Percentiles rank a stretch among this genome's conserved stretches.
phyloP scores from a whole-genome alignment of 2,329 filamentous ascomycete species.

The Venturia oleaginea region DNA sequence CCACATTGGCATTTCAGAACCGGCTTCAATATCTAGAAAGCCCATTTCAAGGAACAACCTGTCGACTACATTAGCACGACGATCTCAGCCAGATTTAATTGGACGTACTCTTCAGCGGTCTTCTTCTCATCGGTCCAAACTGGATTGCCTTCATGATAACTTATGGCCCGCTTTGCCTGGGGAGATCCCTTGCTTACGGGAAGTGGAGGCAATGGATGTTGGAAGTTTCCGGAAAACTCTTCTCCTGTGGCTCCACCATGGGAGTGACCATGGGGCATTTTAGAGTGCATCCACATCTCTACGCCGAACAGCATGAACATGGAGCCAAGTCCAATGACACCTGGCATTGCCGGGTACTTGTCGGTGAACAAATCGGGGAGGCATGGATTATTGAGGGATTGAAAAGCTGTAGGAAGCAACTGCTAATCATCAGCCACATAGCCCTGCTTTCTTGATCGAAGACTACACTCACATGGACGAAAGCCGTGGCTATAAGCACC shows the following conservation, averaged over 20 bases:
- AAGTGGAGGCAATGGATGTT: not conserved
- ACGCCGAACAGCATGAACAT: slow-evolving; percentile 54
- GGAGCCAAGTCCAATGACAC: slow-evolving; percentile 56
- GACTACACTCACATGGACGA: slow-evolving; percentile 51
- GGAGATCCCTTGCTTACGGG: not conserved
- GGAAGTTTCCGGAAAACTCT: slow-evolving; percentile 9
- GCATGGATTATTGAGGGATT: slow-evolving; percentile 36
- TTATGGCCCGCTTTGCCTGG: not conserved
- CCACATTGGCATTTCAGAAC: slow-evolving; percentile 49
- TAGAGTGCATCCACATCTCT: slow-evolving; percentile 52
- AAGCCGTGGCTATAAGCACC: slow-evolving; percentile 77
- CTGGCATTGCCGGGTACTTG: slow-evolving; percentile 52
- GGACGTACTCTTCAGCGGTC: slow-evolving; percentile 1
- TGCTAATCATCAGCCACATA: slow-evolving; percentile 16
- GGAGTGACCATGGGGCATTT: slow-evolving; percentile 27
- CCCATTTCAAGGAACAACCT: not conserved
- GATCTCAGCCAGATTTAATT: too few species aligned
- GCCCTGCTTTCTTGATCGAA: not conserved
- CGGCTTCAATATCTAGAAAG: slow-evolving; percentile 19
- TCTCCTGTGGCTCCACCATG: slow-evolving; percentile 48
- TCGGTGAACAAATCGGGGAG: slow-evolving; percentile 52
- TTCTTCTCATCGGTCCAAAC: not conserved
- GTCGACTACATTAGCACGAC: not conserved
- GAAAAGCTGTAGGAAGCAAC: slow-evolving; percentile 53
- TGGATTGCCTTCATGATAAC: not conserved